These are phyloP conservation scores for Septoria petroselini DNA, from an alignment of 2,329 filamentous ascomycete species.

Conservation along the genomic window DNA sequence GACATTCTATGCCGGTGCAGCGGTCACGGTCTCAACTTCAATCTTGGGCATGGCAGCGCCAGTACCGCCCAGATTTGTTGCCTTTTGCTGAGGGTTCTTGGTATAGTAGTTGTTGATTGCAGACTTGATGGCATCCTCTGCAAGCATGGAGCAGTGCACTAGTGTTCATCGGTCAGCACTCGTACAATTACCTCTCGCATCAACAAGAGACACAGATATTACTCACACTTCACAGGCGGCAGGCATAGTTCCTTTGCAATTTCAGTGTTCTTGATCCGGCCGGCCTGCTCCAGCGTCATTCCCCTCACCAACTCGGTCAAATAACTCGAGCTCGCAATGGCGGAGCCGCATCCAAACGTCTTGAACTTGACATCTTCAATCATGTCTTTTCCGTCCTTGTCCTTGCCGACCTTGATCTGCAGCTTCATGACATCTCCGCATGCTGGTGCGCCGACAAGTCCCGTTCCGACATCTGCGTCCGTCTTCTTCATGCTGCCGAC, in stretches of 20 bases:
- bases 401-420: constrained; percentile 86
- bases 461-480: constrained; percentile 80
- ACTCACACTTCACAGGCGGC: constrained; percentile 80
- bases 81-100: constrained; percentile 75
- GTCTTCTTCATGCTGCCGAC: constrained; percentile 76
- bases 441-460: constrained; percentile 84
- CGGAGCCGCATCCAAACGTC: constrained; percentile 91
- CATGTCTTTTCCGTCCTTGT: constrained; percentile 78
- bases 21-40: constrained; percentile 55
- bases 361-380: constrained; percentile 97
- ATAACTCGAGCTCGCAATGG: constrained; percentile 92
- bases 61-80: constrained; percentile 75
- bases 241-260: constrained; percentile 94
- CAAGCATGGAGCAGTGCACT: constrained; percentile 91
- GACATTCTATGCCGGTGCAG: constrained; percentile 10
- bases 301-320: constrained; percentile 90
- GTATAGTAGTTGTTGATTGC: constrained; percentile 88
- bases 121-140: constrained; percentile 88
- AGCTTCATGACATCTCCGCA: constrained; percentile 94
- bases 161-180: constrained; percentile 13
- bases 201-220: not conserved
- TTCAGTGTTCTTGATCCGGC: constrained; percentile 91
- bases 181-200: not conserved
- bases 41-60: constrained; percentile 65
- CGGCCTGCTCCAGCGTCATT: constrained; percentile 93